Evolutionary conservation across 306 rosid genomes (phyloP).

Genomic region (Quercus gilva): DNA sequence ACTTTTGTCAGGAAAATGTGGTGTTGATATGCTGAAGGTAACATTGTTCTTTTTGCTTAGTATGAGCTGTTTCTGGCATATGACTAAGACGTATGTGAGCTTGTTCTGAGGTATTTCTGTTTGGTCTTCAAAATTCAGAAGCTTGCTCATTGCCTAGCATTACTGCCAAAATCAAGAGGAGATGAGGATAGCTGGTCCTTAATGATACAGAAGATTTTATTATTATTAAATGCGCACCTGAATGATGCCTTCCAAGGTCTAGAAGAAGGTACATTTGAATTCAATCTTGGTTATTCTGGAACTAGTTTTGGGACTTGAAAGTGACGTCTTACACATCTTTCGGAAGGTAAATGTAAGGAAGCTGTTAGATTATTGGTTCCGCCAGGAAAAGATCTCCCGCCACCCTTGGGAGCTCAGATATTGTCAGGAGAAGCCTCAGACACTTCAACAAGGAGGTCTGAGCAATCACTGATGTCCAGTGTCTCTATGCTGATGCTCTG

Average conservation of each 20-base stretch:
- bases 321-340: slow-evolving; percentile 25
- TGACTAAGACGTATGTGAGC: background rate
- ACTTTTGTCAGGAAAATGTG: slow-evolving; percentile 59
- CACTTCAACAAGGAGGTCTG: slow-evolving; percentile 41
- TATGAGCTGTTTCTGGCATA: slow-evolving; percentile 10
- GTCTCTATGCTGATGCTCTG: slow-evolving; percentile 59
- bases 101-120: slow-evolving; percentile 29
- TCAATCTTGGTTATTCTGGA: slow-evolving; percentile 9
- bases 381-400: slow-evolving; percentile 61
- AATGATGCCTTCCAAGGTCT: slow-evolving; percentile 71
- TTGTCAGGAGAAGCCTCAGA: slow-evolving; percentile 37
- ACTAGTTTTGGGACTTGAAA: slow-evolving; percentile 8
- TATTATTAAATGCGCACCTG: slow-evolving; percentile 57
- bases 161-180: slow-evolving; percentile 83
- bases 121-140: slow-evolving; percentile 57
- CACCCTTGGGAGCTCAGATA: slow-evolving; percentile 55
- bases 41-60: slow-evolving; percentile 26
- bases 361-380: slow-evolving; percentile 49
- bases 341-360: slow-evolving; percentile 48
- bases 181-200: slow-evolving; percentile 84
- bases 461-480: slow-evolving; percentile 37
- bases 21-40: slow-evolving; percentile 68
- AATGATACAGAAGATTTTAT: slow-evolving; percentile 66
- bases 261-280: slow-evolving; percentile 67
- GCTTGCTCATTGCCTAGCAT: slow-evolving; percentile 70